phyloP scores from a whole-genome alignment of 352 stramenopile genomes.

The Phytophthora podocarpi region DNA sequence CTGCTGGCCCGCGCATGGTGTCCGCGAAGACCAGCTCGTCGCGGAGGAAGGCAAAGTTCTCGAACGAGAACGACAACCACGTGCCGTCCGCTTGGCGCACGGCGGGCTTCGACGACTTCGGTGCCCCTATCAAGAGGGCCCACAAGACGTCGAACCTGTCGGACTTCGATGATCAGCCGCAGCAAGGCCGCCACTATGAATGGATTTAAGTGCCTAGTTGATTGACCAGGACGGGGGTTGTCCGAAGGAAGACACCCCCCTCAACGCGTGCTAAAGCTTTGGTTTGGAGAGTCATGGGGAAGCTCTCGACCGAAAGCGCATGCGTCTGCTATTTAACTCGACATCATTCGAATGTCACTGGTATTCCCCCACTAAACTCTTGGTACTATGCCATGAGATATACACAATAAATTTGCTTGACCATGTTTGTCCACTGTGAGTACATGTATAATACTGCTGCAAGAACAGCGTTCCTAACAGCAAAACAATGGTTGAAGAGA shows the following conservation, averaged over 20 bases:
- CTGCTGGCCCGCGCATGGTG: constrained; percentile 31
- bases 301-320: constrained; percentile 13
- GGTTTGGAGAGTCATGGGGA: constrained; percentile 11
- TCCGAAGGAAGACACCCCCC: constrained; percentile 31
- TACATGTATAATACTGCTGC: no score
- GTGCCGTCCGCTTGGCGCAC: constrained; percentile 23
- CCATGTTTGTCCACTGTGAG: constrained; percentile 7
- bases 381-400: constrained; percentile 9
- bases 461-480: no score
- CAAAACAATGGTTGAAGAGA: no score
- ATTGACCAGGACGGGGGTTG: constrained; percentile 31
- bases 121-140: constrained; percentile 14
- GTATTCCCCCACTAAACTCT: constrained; percentile 24
- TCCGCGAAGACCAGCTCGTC: constrained; percentile 16
- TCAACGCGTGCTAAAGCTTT: constrained; percentile 16
- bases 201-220: constrained; percentile 36
- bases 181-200: constrained; percentile 28
- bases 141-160: constrained; percentile 28
- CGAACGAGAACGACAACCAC: constrained; percentile 13
- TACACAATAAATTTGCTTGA: constrained; percentile 21
- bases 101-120: constrained; percentile 18
- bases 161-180: constrained; percentile 25
- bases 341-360: constrained; percentile 26
- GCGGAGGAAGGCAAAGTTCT: constrained; percentile 10
- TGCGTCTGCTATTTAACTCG: constrained; percentile 46